Evolutionary conservation across 176 grass and related monocot species (phyloP), one percentile per base, ranked within the genome.

Genomic region (Oryza glaberrima): DNA sequence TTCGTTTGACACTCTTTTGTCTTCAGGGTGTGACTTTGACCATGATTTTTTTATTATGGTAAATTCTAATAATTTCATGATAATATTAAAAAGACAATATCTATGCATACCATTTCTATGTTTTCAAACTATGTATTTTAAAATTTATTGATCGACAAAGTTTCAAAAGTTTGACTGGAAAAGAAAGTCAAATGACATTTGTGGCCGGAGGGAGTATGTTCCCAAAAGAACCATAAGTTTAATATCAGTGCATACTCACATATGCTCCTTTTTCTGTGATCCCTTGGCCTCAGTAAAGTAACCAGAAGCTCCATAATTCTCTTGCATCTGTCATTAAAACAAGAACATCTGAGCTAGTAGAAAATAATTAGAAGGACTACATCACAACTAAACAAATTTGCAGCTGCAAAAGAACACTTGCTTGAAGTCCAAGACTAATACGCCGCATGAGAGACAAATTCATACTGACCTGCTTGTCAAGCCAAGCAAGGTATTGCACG

Each of bases 401-500:
- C 61, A 20, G 13, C 46, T 78, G 78, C 54, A 82, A 3, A 61
- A 61, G 56, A 61, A 61, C 4, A 22, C 20, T 61, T 61, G 56
- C 56, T n/a, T 61, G 8, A 20, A 61, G 56, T 22, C 20, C 56
- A 61, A 61, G 66, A 49, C 11, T 5, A 20, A 16, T 25, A 47
- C 34, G n/a, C 11, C 7, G 43, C 47, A 65, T 75, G 48, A 84
- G 25, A 88, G 67, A 52, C 72, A 51, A 74, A 73, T 70, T 76
- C 5, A 38, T 83, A 75, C 78, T 66, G 41, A 99, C 93, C 93
- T 96, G 84, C 77, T 82, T 96, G 86, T 99, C 96, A 72, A 99
- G 81, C 96, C 96, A 99, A 86, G 92, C 86, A 73, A 99, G 77
- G 70, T 88, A 96, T 68, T 99, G 93, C 12, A 96, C 96, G 86